Base-by-base conservation (phyloP, 805 yeast species). In the Kluyveromyces dobzhanskii region DNA sequence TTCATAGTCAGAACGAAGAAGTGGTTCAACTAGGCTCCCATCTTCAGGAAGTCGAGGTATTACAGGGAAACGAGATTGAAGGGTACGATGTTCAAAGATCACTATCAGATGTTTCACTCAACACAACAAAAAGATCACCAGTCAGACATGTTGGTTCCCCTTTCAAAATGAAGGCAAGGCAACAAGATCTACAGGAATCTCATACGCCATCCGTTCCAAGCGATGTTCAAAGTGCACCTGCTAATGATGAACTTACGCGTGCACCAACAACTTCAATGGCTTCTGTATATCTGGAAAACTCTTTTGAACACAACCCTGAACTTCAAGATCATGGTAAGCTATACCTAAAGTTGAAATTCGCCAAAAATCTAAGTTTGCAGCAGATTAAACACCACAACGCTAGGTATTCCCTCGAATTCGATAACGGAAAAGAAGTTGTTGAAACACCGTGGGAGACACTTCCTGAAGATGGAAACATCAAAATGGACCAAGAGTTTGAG, bases 351-450 rank as follows among this genome's bases (percentile, higher is more conserved):
- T 59, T 79, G 11, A 60, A 70, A 37, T 70, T 70, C 1, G 54
- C 77, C 32, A 62, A 63, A 39, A 67, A 66, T 23, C 48, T 78
- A 17, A 56, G 57, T n/a, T 53, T 79, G 29, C 73, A 78, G 1
- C 75, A 71, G 16, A 46, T 74, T 23, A 50, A 48, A 16, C 55
- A 57, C 6, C 71, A 70, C 35, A 59, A 70, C 14, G 78, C 75
- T 1, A 64, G 67, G 40, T 70, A 75, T 53, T 67, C 71, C 38
- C 47, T 78, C 14, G 71, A 76, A 4, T 51, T 65, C 37, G 96
- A 87, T 56, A 87, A 87, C 55, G 94, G 95, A 4, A 75, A 77
- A 28, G 94, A 87, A 54, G 73, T 85, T 42, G 72, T 85, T 35
- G 73, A 78, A 27, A 85, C 95, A 0, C 73, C 78, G 7, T 67